Base-by-base conservation (phyloP, 2,329 filamentous ascomycete genomes). In the Trematosphaeria pertusa region DNA sequence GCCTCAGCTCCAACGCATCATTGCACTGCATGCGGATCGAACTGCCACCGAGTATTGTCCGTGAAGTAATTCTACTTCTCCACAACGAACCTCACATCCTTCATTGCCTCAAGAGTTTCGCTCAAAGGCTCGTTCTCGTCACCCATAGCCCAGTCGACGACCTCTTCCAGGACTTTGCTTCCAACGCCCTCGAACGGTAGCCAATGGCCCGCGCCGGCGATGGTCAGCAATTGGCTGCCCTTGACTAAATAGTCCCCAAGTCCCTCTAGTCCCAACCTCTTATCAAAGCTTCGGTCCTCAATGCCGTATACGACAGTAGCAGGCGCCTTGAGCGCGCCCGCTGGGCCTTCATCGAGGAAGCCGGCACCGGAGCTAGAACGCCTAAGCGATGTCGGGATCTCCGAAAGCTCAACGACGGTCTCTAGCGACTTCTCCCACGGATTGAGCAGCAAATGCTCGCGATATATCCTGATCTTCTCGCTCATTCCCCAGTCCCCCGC, bases 261-360 rank as follows among this genome's bases (percentile, higher is more conserved):
- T 0, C 81, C 81, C 41, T 81, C 78, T 19, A 84, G 62, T 19
- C 73, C 76, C 20, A 85, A 64, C 10, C 70, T 64, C 32, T 64
- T 66, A 38, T 81, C 75, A 28, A 84, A 73, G 5, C 81, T 81
- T 9, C 70, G 58, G 58, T 85, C 82, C 17, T 72, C 58, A 54
- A 77, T 65, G 2, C 81, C 82, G 70, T 80, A 81, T 31, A 85
- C 51, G 14, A 84, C 61, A 5, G 81, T 83, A 11, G 78, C 71
- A 14, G 75, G 76, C 9, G 78, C 80, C 48, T 77, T 78, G 17
- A 85, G 63, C 3, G 72, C 65, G 3, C 79, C 80, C 9, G 67
- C 57, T 2, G 74, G 74, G 0, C 70, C 73, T 5, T 74, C 71
- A 19, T 75, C 72, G 52, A 79, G 79, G 11, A 81, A 43, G 0